Conservation (phyloP, 345 rosid species). For the Linum lewisii region DNA sequence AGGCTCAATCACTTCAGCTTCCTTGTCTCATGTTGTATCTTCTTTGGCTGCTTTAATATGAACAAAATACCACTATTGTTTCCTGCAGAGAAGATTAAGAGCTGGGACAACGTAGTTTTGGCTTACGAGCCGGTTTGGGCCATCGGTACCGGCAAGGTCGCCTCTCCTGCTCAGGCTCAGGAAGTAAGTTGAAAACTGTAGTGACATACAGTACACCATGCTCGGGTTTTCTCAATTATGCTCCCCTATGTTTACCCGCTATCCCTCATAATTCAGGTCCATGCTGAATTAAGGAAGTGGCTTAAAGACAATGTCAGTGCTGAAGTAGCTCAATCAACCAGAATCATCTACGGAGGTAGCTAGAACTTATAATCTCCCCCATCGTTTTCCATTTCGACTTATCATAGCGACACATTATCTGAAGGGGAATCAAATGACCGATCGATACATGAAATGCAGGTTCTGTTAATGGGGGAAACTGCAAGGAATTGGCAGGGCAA, state of each 20-base stretch:
- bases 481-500: conserved; percentile 68
- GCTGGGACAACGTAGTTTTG: conserved; percentile 67
- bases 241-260: too few species aligned
- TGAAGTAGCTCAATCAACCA: conserved; percentile 61
- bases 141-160: conserved; percentile 91
- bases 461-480: conserved; percentile 71
- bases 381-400: not conserved
- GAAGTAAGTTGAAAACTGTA: conserved; percentile 84
- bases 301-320: conserved; percentile 49
- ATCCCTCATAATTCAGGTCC: conserved; percentile 40
- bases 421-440: not conserved
- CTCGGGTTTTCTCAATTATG: too few species aligned
- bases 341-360: conserved; percentile 96
- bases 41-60: not conserved
- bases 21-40: too few species aligned
- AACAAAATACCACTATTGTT: not conserved
- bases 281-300: conserved; percentile 83
- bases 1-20: too few species aligned
- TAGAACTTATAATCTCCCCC: not conserved
- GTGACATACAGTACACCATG: too few species aligned
- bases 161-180: conserved; percentile 85
- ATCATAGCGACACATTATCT: not conserved
- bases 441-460: too few species aligned
- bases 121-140: conserved; percentile 98
- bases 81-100: conserved; percentile 38